phyloP scores from a whole-genome alignment of 495 filamentous ascomycete genomes.

The Neurospora sp. region DNA sequence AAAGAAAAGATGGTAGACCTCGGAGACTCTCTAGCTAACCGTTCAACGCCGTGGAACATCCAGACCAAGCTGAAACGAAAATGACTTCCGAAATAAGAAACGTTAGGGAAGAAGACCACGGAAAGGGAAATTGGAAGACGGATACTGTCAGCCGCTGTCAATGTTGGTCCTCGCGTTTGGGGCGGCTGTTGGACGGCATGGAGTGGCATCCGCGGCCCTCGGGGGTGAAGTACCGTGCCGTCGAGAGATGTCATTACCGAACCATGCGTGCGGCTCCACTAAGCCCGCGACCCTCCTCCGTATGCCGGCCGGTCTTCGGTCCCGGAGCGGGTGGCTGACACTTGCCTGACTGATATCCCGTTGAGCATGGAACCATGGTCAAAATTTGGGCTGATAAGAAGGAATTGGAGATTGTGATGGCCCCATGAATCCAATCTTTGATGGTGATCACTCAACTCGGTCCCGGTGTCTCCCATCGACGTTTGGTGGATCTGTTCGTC shows the following conservation, averaged over 20 bases:
- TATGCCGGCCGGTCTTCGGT: not conserved
- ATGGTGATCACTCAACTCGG: not conserved
- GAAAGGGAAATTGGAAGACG: not conserved
- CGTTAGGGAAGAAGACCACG: not conserved
- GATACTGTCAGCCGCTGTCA: not conserved
- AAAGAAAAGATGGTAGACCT: not conserved
- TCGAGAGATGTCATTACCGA: not conserved
- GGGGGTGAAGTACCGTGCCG: not conserved
- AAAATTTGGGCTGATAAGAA: not conserved
- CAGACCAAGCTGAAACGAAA: not conserved
- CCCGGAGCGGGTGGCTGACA: not conserved
- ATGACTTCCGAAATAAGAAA: not conserved
- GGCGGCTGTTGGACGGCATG: not conserved
- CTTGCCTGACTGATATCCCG: not conserved
- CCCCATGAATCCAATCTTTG: not conserved
- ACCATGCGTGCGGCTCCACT: not conserved
- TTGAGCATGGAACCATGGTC: not conserved
- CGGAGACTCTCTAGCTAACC: not conserved
- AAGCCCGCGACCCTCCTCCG: not conserved
- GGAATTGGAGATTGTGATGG: not conserved
- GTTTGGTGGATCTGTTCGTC: not conserved
- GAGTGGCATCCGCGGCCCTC: not conserved
- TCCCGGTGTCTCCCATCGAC: not conserved
- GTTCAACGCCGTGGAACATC: not conserved
- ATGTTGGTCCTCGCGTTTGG: not conserved